A percentile compares a stretch with the other conserved stretches of the same genome.
These are phyloP conservation scores for Talaromyces albobiverticillius DNA, from an alignment of 2,329 filamentous ascomycete species.

Conservation along the genomic window DNA sequence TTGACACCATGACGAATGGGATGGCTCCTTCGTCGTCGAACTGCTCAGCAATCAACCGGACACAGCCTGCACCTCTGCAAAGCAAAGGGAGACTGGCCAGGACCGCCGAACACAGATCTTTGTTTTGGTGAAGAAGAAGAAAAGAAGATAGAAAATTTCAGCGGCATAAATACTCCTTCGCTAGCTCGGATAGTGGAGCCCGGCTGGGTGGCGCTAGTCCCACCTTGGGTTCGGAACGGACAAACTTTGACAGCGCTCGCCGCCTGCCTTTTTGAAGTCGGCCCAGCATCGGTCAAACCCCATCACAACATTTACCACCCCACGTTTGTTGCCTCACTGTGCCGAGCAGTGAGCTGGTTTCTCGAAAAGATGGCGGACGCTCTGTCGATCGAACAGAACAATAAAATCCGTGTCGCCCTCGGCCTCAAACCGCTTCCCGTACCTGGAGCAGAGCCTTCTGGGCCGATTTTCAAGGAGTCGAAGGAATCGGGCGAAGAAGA, in stretches of 20 bases:
- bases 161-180: constrained; percentile 20
- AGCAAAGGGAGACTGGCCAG: constrained; percentile 49
- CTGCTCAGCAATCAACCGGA: constrained; percentile 80
- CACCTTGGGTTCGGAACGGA: constrained; percentile 4
- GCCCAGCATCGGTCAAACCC: background rate
- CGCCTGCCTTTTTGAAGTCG: constrained; percentile 2
- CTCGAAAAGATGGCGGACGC: constrained; percentile 47
- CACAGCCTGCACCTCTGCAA: constrained; percentile 48
- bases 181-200: constrained; percentile 23
- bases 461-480: constrained; percentile 55
- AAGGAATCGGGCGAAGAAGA: constrained; percentile 54
- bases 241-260: background rate
- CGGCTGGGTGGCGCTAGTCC: constrained; percentile 23
- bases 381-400: constrained; percentile 86
- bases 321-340: background rate
- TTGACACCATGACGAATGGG: constrained; percentile 69
- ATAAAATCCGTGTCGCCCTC: constrained; percentile 83
- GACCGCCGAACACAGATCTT: constrained; percentile 86
- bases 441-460: constrained; percentile 57
- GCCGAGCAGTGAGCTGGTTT: background rate
- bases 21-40: constrained; percentile 87
- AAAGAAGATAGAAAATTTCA: constrained; percentile 37
- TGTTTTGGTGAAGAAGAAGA: constrained; percentile 43
- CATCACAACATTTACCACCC: background rate
- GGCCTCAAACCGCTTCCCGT: constrained; percentile 88